Conservation (phyloP, 495 filamentous ascomycete species). For the Cenococcum geophilum region DNA sequence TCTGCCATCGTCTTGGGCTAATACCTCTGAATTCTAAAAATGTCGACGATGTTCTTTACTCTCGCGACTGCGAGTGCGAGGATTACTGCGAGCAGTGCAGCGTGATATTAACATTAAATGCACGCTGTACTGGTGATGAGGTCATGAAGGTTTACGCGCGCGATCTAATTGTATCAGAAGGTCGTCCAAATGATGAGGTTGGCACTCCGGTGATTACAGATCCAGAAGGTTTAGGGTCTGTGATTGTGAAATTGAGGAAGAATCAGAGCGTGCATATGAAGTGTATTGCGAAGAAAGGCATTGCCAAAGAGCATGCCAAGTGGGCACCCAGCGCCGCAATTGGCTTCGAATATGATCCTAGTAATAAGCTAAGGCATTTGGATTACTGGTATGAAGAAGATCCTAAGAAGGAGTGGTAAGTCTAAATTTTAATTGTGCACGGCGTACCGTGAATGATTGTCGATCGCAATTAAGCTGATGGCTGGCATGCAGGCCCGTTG, state of each 20-base stretch:
- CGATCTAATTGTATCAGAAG: conserved; percentile 63
- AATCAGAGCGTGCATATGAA: conserved; percentile 82
- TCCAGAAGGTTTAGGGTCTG: conserved; percentile 64
- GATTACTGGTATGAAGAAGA: conserved; percentile 93
- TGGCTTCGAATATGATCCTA: conserved; percentile 96
- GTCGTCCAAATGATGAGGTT: conserved; percentile 61
- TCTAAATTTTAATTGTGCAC: conserved; percentile 19
- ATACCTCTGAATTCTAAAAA: conserved; percentile 80
- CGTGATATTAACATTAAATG: conserved; percentile 73
- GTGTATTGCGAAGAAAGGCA: conserved; percentile 95
- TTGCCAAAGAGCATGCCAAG: conserved; percentile 97
- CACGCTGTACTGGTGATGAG: conserved; percentile 71
- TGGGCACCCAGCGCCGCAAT: conserved; percentile 89
- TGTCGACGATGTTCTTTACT: conserved; percentile 78
- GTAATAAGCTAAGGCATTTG: conserved; percentile 83
- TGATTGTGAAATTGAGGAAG: conserved; percentile 83
- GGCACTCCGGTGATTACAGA: conserved; percentile 86
- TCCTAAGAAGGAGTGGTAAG: conserved; percentile 81
- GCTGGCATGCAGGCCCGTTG: conserved; percentile 60
- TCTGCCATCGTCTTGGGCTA: conserved; percentile 86
- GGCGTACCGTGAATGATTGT: conserved; percentile 57
- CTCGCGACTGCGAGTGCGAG: conserved; percentile 95
- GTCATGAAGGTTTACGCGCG: conserved; percentile 87
- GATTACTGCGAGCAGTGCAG: conserved; percentile 85
- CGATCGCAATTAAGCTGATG: conserved; percentile 62